Percentiles rank a stretch among this genome's conserved stretches.
Conservation (phyloP, 306 rosid species). For the Prunus armeniaca region DNA sequence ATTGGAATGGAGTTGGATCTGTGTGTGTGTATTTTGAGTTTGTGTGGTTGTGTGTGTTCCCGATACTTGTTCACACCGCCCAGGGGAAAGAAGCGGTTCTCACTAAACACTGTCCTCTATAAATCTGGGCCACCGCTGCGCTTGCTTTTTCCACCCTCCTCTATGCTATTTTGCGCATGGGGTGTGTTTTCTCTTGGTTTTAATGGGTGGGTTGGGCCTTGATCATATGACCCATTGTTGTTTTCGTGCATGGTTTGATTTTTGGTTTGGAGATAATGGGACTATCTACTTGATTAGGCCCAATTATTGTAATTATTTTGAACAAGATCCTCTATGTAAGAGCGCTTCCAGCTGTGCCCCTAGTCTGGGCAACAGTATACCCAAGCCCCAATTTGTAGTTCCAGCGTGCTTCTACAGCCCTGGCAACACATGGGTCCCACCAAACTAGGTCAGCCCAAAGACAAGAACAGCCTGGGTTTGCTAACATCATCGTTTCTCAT, state of each 20-base stretch:
- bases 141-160: neutral
- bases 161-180: slow-evolving; percentile 16
- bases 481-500: too few species aligned
- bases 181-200: neutral
- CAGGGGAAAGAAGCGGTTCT: slow-evolving; percentile 46
- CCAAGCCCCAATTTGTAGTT: too few species aligned
- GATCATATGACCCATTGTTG: neutral
- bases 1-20: slow-evolving; percentile 36
- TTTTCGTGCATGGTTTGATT: neutral
- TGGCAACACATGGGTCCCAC: too few species aligned
- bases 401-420: too few species aligned
- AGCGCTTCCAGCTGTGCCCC: too few species aligned
- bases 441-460: too few species aligned
- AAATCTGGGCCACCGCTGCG: slow-evolving; percentile 71
- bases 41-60: slow-evolving; percentile 24
- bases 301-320: neutral
- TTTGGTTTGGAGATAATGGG: neutral
- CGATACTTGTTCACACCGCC: slow-evolving; percentile 38
- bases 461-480: too few species aligned
- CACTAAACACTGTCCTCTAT: slow-evolving; percentile 32
- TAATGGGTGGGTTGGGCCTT: neutral
- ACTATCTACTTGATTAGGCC: neutral
- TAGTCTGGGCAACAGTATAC: too few species aligned
- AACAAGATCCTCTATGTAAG: too few species aligned
- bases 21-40: slow-evolving; percentile 14